Evolutionary conservation across 345 rosid species (phyloP).

Genomic region (Sonneratia caseolaris): DNA sequence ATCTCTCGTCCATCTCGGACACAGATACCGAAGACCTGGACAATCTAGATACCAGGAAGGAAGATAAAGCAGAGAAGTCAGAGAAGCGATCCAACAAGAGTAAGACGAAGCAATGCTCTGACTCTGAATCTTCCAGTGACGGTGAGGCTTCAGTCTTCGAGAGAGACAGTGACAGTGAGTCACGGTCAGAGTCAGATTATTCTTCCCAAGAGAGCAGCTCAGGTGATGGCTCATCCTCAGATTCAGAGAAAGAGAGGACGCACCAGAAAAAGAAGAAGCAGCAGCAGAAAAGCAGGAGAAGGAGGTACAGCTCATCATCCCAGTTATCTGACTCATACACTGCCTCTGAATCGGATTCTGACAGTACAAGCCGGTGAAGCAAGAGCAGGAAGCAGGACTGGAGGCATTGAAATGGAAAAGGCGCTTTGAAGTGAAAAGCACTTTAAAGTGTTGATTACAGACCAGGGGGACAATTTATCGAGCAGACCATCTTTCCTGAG

Average conservation of each 20-base stretch:
- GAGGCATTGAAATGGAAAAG: conserved; percentile 10
- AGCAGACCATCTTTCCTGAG: not conserved
- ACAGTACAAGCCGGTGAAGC: conserved; percentile 44
- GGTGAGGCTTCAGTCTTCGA: conserved; percentile 94
- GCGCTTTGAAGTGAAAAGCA: conserved; percentile 7
- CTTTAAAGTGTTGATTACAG: not conserved
- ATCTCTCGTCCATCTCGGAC: conserved; percentile 84
- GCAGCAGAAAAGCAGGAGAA: conserved; percentile 43
- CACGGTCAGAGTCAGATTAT: conserved; percentile 20
- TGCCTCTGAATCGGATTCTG: conserved; percentile 63
- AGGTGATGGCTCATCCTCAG: conserved; percentile 55
- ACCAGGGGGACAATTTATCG: not conserved
- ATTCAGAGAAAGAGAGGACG: conserved; percentile 67
- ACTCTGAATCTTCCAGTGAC: conserved; percentile 53
- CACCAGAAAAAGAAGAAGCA: conserved; percentile 54
- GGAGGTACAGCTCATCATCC: conserved; percentile 61
- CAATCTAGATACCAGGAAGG: conserved; percentile 24
- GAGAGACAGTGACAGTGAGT: conserved; percentile 44
- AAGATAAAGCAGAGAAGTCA: conserved; percentile 17
- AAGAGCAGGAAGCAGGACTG: conserved; percentile 58
- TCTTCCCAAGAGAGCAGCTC: conserved; percentile 63
- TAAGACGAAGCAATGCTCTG: conserved; percentile 67
- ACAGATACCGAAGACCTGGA: conserved; percentile 78
- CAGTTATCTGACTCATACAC: conserved; percentile 67
- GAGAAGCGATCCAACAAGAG: conserved; percentile 58